phyloP scores from a whole-genome alignment of 805 yeast genomes.

The Candida ovalis region DNA sequence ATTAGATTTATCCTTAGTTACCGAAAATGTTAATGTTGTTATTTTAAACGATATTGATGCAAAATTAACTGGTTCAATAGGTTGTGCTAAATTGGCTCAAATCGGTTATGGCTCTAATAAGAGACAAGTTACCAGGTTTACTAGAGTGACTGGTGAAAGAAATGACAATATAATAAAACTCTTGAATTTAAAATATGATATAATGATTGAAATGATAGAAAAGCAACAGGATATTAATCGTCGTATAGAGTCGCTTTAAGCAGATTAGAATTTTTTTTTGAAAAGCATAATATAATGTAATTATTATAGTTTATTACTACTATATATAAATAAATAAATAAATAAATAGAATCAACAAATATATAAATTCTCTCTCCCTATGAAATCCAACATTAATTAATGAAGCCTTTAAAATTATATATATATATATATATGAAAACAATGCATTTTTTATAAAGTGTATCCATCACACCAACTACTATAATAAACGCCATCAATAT shows the following conservation, averaged over 20 bases:
- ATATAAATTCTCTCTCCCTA: no score
- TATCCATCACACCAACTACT: conserved; percentile 32
- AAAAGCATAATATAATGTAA: no score
- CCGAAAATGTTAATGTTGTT: conserved; percentile 6
- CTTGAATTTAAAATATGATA: conserved; percentile 11
- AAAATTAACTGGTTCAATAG: conserved; percentile 15
- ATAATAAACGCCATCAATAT: conserved; percentile 31
- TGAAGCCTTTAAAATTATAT: no score
- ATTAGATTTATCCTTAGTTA: conserved; percentile 24
- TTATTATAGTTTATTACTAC: no score
- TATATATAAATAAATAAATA: no score
- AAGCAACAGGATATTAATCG: conserved; percentile 15
- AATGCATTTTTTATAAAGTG: background rate
- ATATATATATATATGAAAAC: background rate
- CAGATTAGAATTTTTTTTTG: no score
- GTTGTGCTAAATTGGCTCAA: conserved; percentile 11
- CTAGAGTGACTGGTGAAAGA: background rate
- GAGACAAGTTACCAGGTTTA: background rate
- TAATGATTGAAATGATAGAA: conserved; percentile 10
- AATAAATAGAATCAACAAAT: background rate
- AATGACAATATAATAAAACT: conserved; percentile 4
- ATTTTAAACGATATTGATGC: conserved; percentile 7
- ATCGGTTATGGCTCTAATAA: background rate
- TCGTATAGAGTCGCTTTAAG: conserved; percentile 6
- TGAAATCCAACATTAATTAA: no score